Evolutionary conservation across 139 green algal genomes (phyloP).

Genomic region (Chlorella sp.): DNA sequence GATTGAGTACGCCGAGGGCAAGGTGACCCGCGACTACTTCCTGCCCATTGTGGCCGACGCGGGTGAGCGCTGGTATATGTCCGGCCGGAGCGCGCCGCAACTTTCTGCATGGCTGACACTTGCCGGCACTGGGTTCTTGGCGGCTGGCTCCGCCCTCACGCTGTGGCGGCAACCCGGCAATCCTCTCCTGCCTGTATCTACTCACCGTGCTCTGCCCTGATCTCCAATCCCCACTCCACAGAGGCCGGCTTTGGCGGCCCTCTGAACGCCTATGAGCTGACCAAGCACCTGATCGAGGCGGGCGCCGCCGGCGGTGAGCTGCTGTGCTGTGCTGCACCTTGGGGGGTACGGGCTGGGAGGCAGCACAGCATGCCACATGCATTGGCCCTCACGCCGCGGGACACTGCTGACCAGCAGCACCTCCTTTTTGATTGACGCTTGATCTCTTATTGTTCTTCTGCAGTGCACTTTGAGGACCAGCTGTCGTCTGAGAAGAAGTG

Average conservation of each 20-base stretch:
- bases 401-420: not conserved
- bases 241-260: constrained; percentile 91
- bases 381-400: not conserved
- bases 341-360: too few species aligned
- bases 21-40: constrained; percentile 59
- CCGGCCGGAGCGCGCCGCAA: too few species aligned
- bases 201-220: too few species aligned
- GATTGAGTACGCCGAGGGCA: constrained; percentile 78
- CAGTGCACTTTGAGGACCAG: constrained; percentile 88
- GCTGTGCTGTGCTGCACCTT: too few species aligned
- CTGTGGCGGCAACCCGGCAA: too few species aligned
- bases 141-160: too few species aligned
- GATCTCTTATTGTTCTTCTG: not conserved
- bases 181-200: too few species aligned
- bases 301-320: constrained; percentile 63
- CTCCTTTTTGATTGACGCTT: too few species aligned
- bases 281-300: constrained; percentile 78
- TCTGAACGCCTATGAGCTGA: constrained; percentile 88
- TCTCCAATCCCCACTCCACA: constrained; percentile 1
- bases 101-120: not conserved
- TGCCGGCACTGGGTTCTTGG: too few species aligned
- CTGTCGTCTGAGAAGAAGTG: constrained; percentile 75
- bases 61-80: not conserved
- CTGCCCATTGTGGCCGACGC: constrained; percentile 88
- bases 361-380: not conserved